A percentile compares a stretch with the other conserved stretches of the same genome.
Conservation (phyloP, 2,329 filamentous ascomycete genomes). For the Diaporthe citriasiana region DNA sequence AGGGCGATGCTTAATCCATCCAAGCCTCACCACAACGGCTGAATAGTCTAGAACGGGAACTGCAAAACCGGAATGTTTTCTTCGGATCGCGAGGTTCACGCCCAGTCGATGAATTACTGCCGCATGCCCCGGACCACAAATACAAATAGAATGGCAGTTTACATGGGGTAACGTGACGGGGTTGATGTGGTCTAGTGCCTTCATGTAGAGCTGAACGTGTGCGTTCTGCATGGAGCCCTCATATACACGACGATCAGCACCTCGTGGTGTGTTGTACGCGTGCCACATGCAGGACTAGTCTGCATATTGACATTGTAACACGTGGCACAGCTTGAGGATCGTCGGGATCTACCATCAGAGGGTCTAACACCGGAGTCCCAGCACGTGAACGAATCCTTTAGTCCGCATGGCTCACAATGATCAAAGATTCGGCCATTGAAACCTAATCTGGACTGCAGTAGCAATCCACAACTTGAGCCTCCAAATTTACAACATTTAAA, state of each 20-base stretch:
- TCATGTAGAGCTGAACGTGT: slow-evolving; percentile 2
- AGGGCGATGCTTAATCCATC: slow-evolving; percentile 9
- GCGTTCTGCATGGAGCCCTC: not conserved
- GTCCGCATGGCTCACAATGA: not conserved
- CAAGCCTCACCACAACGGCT: not conserved
- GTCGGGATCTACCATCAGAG: not conserved
- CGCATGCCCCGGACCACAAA: not conserved
- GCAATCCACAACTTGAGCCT: not conserved
- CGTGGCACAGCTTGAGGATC: not conserved
- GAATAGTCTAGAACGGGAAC: slow-evolving; percentile 1
- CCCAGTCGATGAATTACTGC: not conserved
- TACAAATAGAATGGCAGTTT: slow-evolving; percentile 7
- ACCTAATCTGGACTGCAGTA: not conserved
- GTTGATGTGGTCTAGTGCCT: not conserved
- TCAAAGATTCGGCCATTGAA: not conserved
- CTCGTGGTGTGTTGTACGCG: slow-evolving; percentile 2
- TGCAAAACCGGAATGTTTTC: not conserved
- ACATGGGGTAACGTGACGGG: not conserved
- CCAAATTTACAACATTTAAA: not conserved
- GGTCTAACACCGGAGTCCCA: not conserved
- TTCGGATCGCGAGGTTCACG: not conserved
- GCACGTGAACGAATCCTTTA: not conserved
- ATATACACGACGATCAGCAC: slow-evolving; percentile 4
- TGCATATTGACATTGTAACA: not conserved
- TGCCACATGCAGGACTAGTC: not conserved